Base-by-base conservation (phyloP, 208 protist species). In the Leishmania turanica region DNA sequence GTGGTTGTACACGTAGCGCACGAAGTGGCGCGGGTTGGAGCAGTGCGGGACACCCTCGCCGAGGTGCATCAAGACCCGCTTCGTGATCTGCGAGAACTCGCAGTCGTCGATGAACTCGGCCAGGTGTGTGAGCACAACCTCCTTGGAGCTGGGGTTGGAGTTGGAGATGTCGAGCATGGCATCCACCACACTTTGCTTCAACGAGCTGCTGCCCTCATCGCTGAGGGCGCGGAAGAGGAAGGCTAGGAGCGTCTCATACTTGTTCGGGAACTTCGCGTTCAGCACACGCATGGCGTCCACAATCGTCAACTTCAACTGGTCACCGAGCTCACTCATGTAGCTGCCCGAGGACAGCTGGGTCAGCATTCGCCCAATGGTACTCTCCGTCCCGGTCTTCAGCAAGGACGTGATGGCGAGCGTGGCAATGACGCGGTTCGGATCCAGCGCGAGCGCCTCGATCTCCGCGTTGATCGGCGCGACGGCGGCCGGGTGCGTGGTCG, bases 61-160 rank as follows among this genome's bases (percentile, higher is more conserved):
- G 17, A 99, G 89, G 78, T 99, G 88, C 86, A 98, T 94, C 45
- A 99, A 92, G 56, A 99, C 98, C 40, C 96, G 88, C 76, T 98
- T 96, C 27, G 95, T 98, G 58, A 99, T 97, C 66, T 91, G 77
- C 13, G 97, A 87, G 90, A 98, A 99, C 86, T 99, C 99, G 88
- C 99, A 99, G 93, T 99, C 99, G 81, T 99, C 99, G 84, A 99
- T 99, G 85, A 99, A 99, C 91, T 99, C 99, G 54, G 98, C 99
- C 34, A 99, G 89, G 76, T 99, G 93, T 53, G 87, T 89, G 53
- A 99, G 91, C 19, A 96, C 95, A 15, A 85, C 77, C 64, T 99
- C 97, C 84, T 98, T 98, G 17, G 96, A 90, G 34, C 96, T 95
- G 42, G 95, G 92, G 77, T 98, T 97, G 9, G 87, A 82, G 74